Evolutionary conservation across 306 rosid species (phyloP).

Genomic region (Ammopiptanthus mongolicus): DNA sequence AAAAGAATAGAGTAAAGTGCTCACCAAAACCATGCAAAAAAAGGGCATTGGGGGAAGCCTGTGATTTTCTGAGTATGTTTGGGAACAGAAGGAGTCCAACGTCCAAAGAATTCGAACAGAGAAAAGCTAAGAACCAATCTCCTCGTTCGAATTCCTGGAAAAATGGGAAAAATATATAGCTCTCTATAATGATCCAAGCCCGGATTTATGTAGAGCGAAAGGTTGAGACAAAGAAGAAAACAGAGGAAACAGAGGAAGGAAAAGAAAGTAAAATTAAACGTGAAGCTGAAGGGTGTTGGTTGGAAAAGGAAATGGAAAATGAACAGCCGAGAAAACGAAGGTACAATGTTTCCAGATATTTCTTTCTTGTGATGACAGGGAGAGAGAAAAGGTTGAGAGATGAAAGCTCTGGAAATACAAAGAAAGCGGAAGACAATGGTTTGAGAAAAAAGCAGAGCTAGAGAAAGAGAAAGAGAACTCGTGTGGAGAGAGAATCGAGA

Average conservation of each 20-base stretch:
- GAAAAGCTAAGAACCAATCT: slow-evolving; percentile 25
- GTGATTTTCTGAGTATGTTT: neutral
- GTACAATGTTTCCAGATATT: neutral
- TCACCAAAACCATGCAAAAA: slow-evolving; percentile 36
- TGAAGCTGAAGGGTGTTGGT: neutral
- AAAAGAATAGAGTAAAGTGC: slow-evolving; percentile 5
- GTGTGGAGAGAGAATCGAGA: neutral
- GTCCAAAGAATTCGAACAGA: slow-evolving; percentile 28
- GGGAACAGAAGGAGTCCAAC: neutral
- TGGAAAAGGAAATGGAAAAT: neutral
- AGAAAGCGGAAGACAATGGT: neutral
- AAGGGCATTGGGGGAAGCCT: neutral
- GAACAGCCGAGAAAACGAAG: neutral
- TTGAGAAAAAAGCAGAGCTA: neutral
- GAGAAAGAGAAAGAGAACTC: neutral
- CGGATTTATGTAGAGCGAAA: neutral
- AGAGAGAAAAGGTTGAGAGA: neutral
- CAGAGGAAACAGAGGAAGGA: neutral
- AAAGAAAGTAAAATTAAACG: no score
- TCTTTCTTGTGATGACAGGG: neutral
- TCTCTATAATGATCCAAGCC: neutral
- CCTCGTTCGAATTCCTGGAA: slow-evolving; percentile 23
- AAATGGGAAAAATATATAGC: neutral
- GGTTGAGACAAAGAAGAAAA: neutral
- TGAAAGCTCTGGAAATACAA: no score